Percentiles rank a stretch among this genome's conserved stretches.
phyloP scores from a whole-genome alignment of 2,329 filamentous ascomycete genomes.

The Fusarium oxysporum region DNA sequence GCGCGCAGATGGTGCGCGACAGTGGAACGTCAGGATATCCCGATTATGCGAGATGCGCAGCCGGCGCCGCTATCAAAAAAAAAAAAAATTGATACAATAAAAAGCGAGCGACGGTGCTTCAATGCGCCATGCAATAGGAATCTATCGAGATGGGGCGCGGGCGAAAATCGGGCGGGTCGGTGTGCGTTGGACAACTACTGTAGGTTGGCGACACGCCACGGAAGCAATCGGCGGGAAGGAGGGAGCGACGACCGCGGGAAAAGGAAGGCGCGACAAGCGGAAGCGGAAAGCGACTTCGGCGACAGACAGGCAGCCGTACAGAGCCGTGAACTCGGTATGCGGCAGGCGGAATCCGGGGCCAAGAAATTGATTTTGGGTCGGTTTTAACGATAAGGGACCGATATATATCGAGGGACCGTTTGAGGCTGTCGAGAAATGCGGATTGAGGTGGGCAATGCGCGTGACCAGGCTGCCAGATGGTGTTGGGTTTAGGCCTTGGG shows the following conservation, averaged over 20 bases:
- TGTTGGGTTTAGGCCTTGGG: constrained; percentile 47
- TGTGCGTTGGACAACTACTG: constrained; percentile 29
- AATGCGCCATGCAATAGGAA: constrained; percentile 50
- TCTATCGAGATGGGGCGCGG: constrained; percentile 28
- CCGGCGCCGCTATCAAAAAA: constrained; percentile 30
- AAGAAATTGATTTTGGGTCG: constrained; percentile 21
- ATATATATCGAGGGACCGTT: constrained; percentile 44
- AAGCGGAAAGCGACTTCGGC: constrained; percentile 28
- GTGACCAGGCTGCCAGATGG: constrained; percentile 52
- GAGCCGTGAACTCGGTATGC: constrained; percentile 23
- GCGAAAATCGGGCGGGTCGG: constrained; percentile 36
- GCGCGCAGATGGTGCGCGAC: constrained; percentile 48
- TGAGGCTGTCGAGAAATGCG: constrained; percentile 49
- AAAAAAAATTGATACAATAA: constrained; percentile 20
- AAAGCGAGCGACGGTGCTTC: constrained; percentile 39
- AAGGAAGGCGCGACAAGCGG: constrained; percentile 35
- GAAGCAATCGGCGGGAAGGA: constrained; percentile 35
- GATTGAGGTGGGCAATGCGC: constrained; percentile 53
- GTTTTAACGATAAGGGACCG: constrained; percentile 36
- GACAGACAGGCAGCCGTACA: constrained; percentile 19
- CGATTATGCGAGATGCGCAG: constrained; percentile 28
- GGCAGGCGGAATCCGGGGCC: constrained; percentile 29
- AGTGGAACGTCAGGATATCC: constrained; percentile 29
- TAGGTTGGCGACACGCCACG: constrained; percentile 44
- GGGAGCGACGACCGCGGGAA: constrained; percentile 36